Percentiles rank a stretch among this genome's conserved stretches.
Evolutionary conservation across 2,329 filamentous ascomycete genomes (phyloP).

Genomic region (Anthostomella pinea): DNA sequence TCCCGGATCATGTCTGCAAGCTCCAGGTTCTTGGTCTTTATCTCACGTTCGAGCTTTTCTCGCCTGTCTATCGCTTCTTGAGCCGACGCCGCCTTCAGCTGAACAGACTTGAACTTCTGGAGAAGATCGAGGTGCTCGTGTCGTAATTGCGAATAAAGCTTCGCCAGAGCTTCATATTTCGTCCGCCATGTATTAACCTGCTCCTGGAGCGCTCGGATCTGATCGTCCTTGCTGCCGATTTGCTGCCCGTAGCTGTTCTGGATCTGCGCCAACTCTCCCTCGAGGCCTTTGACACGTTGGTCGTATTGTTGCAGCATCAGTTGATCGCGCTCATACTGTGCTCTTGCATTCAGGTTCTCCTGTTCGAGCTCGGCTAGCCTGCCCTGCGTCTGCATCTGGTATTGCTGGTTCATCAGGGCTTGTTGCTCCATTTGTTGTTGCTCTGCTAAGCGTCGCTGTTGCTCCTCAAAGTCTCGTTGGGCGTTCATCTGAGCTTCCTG

Average conservation of each 20-base stretch:
- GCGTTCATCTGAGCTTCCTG: constrained; percentile 80
- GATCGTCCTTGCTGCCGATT: constrained; percentile 85
- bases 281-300: constrained; percentile 86
- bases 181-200: constrained; percentile 97
- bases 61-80: constrained; percentile 94
- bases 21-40: constrained; percentile 99
- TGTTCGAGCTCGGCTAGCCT: constrained; percentile 93
- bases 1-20: constrained; percentile 98
- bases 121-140: constrained; percentile 93
- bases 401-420: constrained; percentile 82
- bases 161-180: constrained; percentile 95
- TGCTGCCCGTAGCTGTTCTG: constrained; percentile 83
- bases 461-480: constrained; percentile 93
- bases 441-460: constrained; percentile 82
- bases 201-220: constrained; percentile 88
- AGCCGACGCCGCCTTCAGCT: constrained; percentile 93
- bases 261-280: constrained; percentile 80
- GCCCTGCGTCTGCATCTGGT: constrained; percentile 90
- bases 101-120: constrained; percentile 93
- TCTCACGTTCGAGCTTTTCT: constrained; percentile 93
- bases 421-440: constrained; percentile 91
- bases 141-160: constrained; percentile 93
- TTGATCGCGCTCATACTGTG: constrained; percentile 96
- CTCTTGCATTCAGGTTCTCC: constrained; percentile 89
- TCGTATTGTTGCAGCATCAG: constrained; percentile 97